Evolutionary conservation across 805 yeast genomes (phyloP).

Genomic region (Kodamaea kakaduensis): DNA sequence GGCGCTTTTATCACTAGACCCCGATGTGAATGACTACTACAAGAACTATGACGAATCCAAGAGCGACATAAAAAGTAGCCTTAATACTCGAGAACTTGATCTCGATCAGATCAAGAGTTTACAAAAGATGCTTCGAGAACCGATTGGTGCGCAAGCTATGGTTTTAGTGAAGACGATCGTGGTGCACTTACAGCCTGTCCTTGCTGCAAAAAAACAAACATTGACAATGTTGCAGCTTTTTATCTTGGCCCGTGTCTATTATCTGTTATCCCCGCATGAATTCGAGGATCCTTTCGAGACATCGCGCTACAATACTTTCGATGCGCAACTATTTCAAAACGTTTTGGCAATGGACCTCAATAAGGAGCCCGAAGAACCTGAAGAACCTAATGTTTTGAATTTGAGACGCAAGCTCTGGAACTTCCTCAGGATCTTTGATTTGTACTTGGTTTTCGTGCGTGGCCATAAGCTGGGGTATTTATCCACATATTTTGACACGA

Average conservation of each 20-base stretch:
- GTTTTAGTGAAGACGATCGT: constrained; percentile 16
- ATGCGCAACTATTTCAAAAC: constrained; percentile 25
- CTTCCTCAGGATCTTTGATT: constrained; percentile 43
- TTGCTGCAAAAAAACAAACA: constrained; percentile 1
- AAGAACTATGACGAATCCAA: constrained; percentile 1
- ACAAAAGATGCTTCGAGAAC: constrained; percentile 15
- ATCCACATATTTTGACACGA: constrained; percentile 45
- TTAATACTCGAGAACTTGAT: constrained; percentile 4
- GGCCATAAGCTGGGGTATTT: constrained; percentile 45
- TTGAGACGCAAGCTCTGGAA: constrained; percentile 59
- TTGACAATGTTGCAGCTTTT: constrained; percentile 9
- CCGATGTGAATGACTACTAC: constrained; percentile 13
- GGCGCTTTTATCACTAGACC: constrained; percentile 30
- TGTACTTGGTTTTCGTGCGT: constrained; percentile 38
- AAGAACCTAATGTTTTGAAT: constrained; percentile 34
- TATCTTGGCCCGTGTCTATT: constrained; percentile 6
- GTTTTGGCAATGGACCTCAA: constrained; percentile 35
- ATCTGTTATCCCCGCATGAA: constrained; percentile 8
- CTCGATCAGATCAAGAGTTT: constrained; percentile 1
- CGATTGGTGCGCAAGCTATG: constrained; percentile 15
- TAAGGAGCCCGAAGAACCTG: constrained; percentile 30
- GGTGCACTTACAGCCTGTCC: constrained; percentile 13
- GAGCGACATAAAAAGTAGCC: neutral
- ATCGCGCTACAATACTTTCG: constrained; percentile 1
- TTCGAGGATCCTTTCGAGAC: constrained; percentile 11